These are phyloP conservation scores for Pythium apleroticum DNA, from an alignment of 352 stramenopile species.

Conservation along the genomic window DNA sequence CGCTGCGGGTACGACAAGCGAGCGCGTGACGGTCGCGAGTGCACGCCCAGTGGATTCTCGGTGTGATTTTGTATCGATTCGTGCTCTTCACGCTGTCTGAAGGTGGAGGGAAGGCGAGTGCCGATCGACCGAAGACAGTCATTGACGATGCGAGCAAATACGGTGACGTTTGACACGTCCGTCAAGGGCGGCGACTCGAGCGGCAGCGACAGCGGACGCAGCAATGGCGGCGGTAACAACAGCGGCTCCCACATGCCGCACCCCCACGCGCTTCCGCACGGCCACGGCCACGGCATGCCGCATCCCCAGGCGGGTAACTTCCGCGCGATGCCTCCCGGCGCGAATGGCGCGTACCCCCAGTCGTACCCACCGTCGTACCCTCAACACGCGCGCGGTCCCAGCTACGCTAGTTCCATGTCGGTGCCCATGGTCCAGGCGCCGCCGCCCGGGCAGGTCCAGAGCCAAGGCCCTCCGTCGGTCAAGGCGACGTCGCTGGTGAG, in stretches of 20 bases:
- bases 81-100: neutral
- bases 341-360: neutral
- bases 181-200: conserved; percentile 48
- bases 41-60: neutral
- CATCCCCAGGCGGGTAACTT: neutral
- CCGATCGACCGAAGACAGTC: neutral
- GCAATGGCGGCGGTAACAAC: conserved; percentile 9
- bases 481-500: conserved; percentile 53
- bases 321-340: no score
- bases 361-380: conserved; percentile 5
- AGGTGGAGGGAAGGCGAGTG: neutral
- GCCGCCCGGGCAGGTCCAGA: neutral
- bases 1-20: neutral
- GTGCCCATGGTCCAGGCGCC: neutral
- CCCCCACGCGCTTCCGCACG: neutral
- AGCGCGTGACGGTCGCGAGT: neutral
- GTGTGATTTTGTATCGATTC: neutral
- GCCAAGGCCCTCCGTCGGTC: neutral
- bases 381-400: neutral
- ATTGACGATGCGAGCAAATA: conserved; percentile 28
- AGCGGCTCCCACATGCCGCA: neutral
- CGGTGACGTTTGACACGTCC: conserved; percentile 74
- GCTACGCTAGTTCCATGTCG: neutral
- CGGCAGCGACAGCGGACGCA: conserved; percentile 44
- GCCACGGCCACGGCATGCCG: conserved; percentile 1